These are phyloP conservation scores for Argentina anserina DNA, from an alignment of 306 rosid species.

Conservation along the genomic window DNA sequence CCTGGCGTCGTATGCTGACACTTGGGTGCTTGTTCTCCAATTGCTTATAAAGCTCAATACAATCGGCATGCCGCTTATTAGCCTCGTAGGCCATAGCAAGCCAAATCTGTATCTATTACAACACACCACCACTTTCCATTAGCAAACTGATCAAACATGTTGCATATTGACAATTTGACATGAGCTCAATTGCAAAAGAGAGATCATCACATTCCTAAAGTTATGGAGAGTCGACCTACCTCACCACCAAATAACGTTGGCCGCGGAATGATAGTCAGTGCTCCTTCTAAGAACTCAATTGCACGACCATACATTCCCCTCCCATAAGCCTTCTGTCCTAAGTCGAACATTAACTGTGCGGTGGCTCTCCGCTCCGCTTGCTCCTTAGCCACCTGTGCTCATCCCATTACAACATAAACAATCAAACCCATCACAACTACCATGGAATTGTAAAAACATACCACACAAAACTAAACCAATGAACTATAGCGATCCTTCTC, in stretches of 20 bases:
- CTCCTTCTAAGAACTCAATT: conserved; percentile 87
- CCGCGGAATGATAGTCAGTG: conserved; percentile 84
- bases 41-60: conserved; percentile 79
- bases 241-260: conserved; percentile 90
- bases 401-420: conserved; percentile 15
- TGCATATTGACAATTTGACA: too few relatives aligned
- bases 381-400: conserved; percentile 81
- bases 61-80: conserved; percentile 72
- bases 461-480: neutral
- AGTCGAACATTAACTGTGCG: conserved; percentile 86
- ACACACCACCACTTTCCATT: neutral
- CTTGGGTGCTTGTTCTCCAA: conserved; percentile 73
- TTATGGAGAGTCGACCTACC: too few relatives aligned
- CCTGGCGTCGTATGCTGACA: conserved; percentile 80
- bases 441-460: neutral
- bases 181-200: too few relatives aligned
- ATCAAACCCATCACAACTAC: neutral
- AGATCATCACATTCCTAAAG: too few relatives aligned
- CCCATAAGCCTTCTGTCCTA: conserved; percentile 94
- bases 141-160: neutral
- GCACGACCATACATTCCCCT: conserved; percentile 89
- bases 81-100: conserved; percentile 99
- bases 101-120: conserved; percentile 88
- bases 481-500: neutral
- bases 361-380: conserved; percentile 93